Base-by-base conservation (phyloP, 106 monocot genomes). In the Amphibolis antarctica region DNA sequence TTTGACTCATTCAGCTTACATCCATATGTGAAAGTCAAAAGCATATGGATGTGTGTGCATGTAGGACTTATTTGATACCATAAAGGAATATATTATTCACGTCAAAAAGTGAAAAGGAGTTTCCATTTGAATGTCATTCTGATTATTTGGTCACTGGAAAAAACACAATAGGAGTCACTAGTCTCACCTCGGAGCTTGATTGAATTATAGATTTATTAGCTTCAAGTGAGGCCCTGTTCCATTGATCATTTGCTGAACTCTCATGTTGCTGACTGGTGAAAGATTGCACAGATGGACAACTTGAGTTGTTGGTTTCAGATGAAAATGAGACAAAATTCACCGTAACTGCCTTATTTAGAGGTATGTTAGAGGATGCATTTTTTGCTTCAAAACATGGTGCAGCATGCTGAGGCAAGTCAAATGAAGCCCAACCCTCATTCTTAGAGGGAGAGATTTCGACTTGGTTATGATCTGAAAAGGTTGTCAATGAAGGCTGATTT, bases 401-500 rank as follows among this genome's bases (percentile, higher is more conserved):
- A 54, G 31, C 53, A 55, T 63, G 65, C 10, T 80, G 64, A 60
- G 73, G 70, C 42, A 74, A 61, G 53, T 86, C 90, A 77, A 91
- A 91, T 62, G 75, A 81, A 55, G 90, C 90, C 90, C 90, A 91
- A 45, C 83, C 79, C 54, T 53, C 68, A 78, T 71, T 77, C 60
- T 83, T 78, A 22, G 63, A 20, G 12, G 29, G 64, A 46, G 72
- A 62, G 55, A 60, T 36, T 55, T 82, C 53, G 9, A 10, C 43
- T 42, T 11, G 28, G 19, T 44, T 61, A n/a, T 61, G 60, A 44
- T 77, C 55, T 67, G 62, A 22, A 27, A 47, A 27, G 30, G 42
- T 46, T 10, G 59, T 44, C 26, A 66, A 51, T 18, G 67, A 51
- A 53, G 69, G 42, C 43, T 61, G 60, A 48, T 86, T 46, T 55